A percentile compares a stretch with the other conserved stretches of the same genome.
phyloP scores from a whole-genome alignment of 2,329 filamentous ascomycete genomes.

The Colletotrichum sojae region DNA sequence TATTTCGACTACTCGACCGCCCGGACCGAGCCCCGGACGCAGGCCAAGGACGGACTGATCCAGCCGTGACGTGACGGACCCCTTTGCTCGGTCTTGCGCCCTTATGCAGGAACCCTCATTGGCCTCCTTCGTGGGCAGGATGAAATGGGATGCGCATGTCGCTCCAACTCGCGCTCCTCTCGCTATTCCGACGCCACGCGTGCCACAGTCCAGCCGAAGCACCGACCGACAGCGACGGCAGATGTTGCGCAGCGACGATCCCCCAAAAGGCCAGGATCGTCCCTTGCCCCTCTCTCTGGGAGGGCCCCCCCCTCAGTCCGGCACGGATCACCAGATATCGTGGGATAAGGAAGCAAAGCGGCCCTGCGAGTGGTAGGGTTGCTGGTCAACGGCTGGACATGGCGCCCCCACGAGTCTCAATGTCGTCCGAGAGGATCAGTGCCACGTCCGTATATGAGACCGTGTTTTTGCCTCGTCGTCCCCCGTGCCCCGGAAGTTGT shows the following conservation, averaged over 20 bases:
- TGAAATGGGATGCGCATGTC: too few relatives aligned
- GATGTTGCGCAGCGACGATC: constrained; percentile 16
- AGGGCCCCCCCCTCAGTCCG: constrained; percentile 19
- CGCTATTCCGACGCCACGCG: constrained; percentile 31
- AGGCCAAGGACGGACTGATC: constrained; percentile 36
- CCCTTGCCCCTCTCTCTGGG: neutral
- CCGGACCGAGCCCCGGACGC: constrained; percentile 32
- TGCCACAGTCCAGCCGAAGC: constrained; percentile 5
- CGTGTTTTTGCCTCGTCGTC: neutral
- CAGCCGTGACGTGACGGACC: constrained; percentile 17
- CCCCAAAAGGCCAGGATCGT: constrained; percentile 4
- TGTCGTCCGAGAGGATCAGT: constrained; percentile 21
- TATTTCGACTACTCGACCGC: constrained; percentile 12
- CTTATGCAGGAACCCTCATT: constrained; percentile 1
- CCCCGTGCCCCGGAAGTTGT: neutral
- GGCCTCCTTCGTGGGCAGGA: constrained; percentile 10
- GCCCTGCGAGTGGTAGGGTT: constrained; percentile 4
- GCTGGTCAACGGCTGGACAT: constrained; percentile 25
- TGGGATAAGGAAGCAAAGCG: constrained; percentile 1
- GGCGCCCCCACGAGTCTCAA: constrained; percentile 34
- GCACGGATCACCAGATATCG: constrained; percentile 19
- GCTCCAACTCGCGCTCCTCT: constrained; percentile 27
- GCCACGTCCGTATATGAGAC: constrained; percentile 24
- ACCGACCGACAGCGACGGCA: neutral
- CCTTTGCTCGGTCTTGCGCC: constrained; percentile 24